Base-by-base conservation (phyloP, 495 filamentous ascomycete genomes). In the Penicillium lagena region DNA sequence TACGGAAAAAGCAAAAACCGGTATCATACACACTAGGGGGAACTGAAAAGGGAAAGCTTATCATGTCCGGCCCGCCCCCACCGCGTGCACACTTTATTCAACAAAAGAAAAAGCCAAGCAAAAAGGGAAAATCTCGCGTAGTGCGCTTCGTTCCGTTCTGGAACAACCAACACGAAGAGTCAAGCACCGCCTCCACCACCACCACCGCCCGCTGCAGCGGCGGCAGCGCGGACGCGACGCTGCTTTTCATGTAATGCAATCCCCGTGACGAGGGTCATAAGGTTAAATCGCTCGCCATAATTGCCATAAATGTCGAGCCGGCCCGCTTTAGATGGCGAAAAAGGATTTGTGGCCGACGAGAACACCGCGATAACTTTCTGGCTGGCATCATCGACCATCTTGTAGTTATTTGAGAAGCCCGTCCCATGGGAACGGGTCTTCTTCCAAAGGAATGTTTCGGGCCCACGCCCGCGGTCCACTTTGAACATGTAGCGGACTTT, bases 391-490 rank as follows among this genome's bases (percentile, higher is more conserved):
- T 67, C 51, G 13, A 64, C 53, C 10, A 68, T 43, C 38, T 71
- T 68, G 38, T 52, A 50, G 15, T 57, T 60, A 17, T 49, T 52
- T 8, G 17, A 29, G 12, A 47, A 49, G 13, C 48, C 53, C 7
- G 43, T 40, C 4, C 55, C 60, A 11, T 62, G 52, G n/a, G 45
- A 40, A 27, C 56, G 56, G 8, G 64, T 71, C 28, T 47, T 33
- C 40, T 64, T 63, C 67, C 67, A 71, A 12, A 60, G 40, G 32
- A 66, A 68, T 7, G 46, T 47, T 14, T 47, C 42, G 2, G 22
- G 31, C 8, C 17, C 47, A 15, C 37, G 17, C 1, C 39, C 46
- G 1, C 60, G 3, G 5, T 45, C 41, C 37, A 63, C 55, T 13
- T 58, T 49, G 51, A 63, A 63, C 14, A 51, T 50, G 31, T 66